Evolutionary conservation across 805 yeast genomes (phyloP), one percentile per base, ranked within the genome.

Genomic region (Ogataea zsoltii): DNA sequence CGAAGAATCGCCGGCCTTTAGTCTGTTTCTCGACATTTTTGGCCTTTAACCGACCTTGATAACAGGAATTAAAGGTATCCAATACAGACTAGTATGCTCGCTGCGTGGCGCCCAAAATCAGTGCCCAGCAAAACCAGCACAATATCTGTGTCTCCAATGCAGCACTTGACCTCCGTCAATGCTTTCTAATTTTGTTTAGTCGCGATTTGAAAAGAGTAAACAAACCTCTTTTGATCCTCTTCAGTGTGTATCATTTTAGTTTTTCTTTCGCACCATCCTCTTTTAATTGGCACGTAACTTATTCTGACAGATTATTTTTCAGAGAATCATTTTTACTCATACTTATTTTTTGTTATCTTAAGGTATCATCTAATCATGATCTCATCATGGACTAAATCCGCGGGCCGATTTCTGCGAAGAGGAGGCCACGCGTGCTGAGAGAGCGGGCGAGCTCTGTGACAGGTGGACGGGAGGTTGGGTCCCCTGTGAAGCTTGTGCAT

Each of bases 1-100:
- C 16, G 51, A 47, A 17, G 40, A 32, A 10, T 47, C 48, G 19
- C 33, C 33, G 16, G 34, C 34, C 18, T 40, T 47, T 32, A 44
- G 42, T 38, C 48, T 49, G 31, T 38, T 45, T 42, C 32, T 47
- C 37, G 54, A 46, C 49, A 47, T 47, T 32, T 31, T 25, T 32
- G 32, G 33, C 33, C 35, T 15, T 28, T 29, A 14, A 29, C 38
- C 18, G 28, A n/a, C 29, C 34, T 19, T 18, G 33, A 21, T 29
- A 23, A 11, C 39, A 36, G 11, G 31, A 11, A 28, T 28, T 5
- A 28, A 36, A 26, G 4, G 40, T 26, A 37, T 26, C 40, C 32
- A 26, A 37, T 25, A 37, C 31, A 38, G 30, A 19, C 13, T 28
- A 30, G 17, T 3, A 9, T 19, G 15, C 6, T 38, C 29, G 16